These are phyloP conservation scores for Termitomyces titanicus DNA, from an alignment of 768 basidiomycete genomes.

Conservation along the genomic window DNA sequence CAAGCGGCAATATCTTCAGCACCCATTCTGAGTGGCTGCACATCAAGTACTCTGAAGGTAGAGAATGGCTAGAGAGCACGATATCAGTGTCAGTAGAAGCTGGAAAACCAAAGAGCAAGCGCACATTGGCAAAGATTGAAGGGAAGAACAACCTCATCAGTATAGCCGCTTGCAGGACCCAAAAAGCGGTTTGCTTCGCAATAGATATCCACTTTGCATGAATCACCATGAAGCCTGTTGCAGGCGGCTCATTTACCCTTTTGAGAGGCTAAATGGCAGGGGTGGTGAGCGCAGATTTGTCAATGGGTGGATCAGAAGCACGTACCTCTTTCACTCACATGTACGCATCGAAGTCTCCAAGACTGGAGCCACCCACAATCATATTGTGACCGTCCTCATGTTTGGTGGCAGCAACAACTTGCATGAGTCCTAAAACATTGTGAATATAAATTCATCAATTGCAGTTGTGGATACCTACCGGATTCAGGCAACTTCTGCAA, in stretches of 20 bases:
- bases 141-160: not conserved
- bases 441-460: too few species aligned
- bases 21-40: not conserved
- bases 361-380: not conserved
- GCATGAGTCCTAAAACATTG: not conserved
- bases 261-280: not conserved
- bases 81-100: not conserved
- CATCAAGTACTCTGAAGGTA: not conserved
- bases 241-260: not conserved
- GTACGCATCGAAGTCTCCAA: not conserved
- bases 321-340: not conserved
- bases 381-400: not conserved
- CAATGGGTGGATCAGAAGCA: not conserved
- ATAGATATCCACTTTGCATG: not conserved
- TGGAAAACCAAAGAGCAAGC: not conserved
- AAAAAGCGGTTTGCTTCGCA: not conserved
- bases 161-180: not conserved
- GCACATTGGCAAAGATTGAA: not conserved
- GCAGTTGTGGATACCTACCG: too few species aligned
- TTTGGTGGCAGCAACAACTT: not conserved
- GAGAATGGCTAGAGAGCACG: not conserved
- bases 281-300: not conserved
- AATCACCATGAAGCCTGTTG: not conserved
- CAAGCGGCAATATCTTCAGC: not conserved
- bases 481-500: not conserved